These are phyloP conservation scores for Pichia gijzeniarum DNA, from an alignment of 805 yeast genomes.

Conservation along the genomic window DNA sequence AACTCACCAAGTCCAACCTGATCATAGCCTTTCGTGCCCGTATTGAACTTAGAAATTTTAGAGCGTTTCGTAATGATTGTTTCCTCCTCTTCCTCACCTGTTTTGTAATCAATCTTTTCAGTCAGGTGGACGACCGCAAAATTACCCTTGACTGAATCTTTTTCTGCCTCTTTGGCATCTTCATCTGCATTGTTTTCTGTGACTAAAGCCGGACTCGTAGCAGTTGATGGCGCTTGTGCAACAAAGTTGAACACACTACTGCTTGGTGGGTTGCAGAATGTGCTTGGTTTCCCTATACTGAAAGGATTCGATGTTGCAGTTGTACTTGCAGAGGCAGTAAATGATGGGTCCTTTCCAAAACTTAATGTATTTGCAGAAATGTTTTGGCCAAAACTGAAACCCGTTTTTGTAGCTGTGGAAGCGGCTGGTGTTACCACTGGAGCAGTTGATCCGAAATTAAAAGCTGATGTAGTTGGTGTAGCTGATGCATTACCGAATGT, in stretches of 20 bases:
- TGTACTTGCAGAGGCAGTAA: not conserved
- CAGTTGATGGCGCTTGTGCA: conserved; percentile 3
- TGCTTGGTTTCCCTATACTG: conserved; percentile 7
- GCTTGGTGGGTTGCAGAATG: not conserved
- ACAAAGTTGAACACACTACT: not conserved
- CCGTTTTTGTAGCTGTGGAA: not conserved
- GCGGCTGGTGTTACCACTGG: too few relatives aligned
- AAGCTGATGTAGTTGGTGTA: conserved; percentile 13
- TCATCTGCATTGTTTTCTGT: conserved; percentile 13
- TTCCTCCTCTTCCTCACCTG: conserved; percentile 85
- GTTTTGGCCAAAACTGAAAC: conserved; percentile 3
- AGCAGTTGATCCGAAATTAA: not conserved
- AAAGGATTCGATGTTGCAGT: conserved; percentile 13
- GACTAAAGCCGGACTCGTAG: conserved; percentile 7
- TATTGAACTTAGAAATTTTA: conserved; percentile 57
- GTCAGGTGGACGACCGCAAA: conserved; percentile 40
- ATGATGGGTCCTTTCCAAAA: not conserved
- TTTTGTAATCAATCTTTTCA: conserved; percentile 49
- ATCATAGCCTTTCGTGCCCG: conserved; percentile 48
- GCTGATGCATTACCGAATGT: conserved; percentile 19
- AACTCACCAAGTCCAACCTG: conserved; percentile 78
- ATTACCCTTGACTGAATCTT: conserved; percentile 43
- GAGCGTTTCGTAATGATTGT: conserved; percentile 58
- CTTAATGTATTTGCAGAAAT: conserved; percentile 1
- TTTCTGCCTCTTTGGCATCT: conserved; percentile 33